phyloP scores from a whole-genome alignment of 192 early-diverging fungal species.

The Allomyces arbusculus region DNA sequence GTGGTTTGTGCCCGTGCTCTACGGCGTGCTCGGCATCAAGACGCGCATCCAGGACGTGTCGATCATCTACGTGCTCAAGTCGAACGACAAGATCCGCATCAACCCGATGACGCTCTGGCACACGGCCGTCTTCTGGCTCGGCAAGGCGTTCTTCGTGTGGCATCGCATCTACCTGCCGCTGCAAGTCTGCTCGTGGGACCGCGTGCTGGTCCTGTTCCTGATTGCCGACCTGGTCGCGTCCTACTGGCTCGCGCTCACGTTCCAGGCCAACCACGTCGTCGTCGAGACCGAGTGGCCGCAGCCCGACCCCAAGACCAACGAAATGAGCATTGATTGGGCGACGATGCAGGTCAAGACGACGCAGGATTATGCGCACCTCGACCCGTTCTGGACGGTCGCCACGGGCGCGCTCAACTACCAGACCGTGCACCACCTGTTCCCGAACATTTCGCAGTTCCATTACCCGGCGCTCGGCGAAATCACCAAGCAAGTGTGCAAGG shows the following conservation, averaged over 20 bases:
- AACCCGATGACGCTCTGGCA: conserved; percentile 23
- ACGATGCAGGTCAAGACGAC: conserved; percentile 21
- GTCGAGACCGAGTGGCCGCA: conserved; percentile 31
- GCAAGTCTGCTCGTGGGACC: conserved; percentile 9
- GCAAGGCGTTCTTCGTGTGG: conserved; percentile 28
- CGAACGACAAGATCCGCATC: conserved; percentile 24
- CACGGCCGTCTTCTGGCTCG: conserved; percentile 30
- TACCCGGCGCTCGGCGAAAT: conserved; percentile 25
- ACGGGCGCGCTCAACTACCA: conserved; percentile 29
- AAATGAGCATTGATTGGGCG: conserved; percentile 30
- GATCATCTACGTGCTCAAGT: conserved; percentile 24
- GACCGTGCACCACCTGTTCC: conserved; percentile 27
- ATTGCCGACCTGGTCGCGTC: conserved; percentile 23
- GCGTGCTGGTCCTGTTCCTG: conserved; percentile 18
- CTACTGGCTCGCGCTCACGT: conserved; percentile 29
- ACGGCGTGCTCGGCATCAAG: conserved; percentile 28
- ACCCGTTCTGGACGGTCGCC: conserved; percentile 20
- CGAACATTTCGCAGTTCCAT: conserved; percentile 26
- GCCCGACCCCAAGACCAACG: conserved; percentile 18
- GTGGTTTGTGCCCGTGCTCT: conserved; percentile 23
- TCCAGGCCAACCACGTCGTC: conserved; percentile 40
- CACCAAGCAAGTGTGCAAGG: conserved; percentile 22
- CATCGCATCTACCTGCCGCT: conserved; percentile 23
- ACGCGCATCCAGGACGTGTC: conserved; percentile 25
- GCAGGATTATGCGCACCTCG: conserved; percentile 32